Evolutionary conservation across 2,329 filamentous ascomycete genomes (phyloP).

Genomic region (Exophiala alcalophila): DNA sequence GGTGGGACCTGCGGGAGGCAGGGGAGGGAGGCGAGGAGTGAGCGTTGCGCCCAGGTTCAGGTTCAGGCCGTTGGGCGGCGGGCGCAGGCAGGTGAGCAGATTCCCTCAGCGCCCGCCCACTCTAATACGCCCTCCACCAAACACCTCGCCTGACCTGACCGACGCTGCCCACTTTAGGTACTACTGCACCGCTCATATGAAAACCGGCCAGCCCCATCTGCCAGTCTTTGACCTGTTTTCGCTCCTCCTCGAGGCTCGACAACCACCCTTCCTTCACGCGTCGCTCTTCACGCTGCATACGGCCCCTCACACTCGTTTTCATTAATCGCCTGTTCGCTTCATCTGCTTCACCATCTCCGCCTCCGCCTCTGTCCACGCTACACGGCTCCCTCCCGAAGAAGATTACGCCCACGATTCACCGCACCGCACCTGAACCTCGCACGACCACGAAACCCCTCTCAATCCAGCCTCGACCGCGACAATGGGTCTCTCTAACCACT

Average conservation of each 20-base stretch:
- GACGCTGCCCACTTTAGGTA: not conserved
- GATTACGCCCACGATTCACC: not conserved
- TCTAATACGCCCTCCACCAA: no score
- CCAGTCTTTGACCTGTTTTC: not conserved
- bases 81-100: no score
- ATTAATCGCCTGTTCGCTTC: slow-evolving; percentile 1
- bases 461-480: slow-evolving; percentile 7
- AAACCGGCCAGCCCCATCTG: slow-evolving; percentile 6
- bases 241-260: slow-evolving; percentile 3
- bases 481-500: slow-evolving; percentile 24
- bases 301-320: slow-evolving; percentile 9
- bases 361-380: not conserved
- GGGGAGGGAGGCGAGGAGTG: no score
- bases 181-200: slow-evolving; percentile 2
- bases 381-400: not conserved
- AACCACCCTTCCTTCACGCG: slow-evolving; percentile 1
- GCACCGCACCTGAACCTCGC: not conserved
- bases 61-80: no score
- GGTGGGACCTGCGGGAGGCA: slow-evolving; percentile 6
- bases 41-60: no score
- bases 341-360: not conserved
- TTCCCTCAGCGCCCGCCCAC: slow-evolving; percentile 1
- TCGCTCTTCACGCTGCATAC: slow-evolving; percentile 9
- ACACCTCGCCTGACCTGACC: no score
- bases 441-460: not conserved